Conservation (phyloP, 2,329 filamentous ascomycete species). For the Ceratocystis alfenasii region DNA sequence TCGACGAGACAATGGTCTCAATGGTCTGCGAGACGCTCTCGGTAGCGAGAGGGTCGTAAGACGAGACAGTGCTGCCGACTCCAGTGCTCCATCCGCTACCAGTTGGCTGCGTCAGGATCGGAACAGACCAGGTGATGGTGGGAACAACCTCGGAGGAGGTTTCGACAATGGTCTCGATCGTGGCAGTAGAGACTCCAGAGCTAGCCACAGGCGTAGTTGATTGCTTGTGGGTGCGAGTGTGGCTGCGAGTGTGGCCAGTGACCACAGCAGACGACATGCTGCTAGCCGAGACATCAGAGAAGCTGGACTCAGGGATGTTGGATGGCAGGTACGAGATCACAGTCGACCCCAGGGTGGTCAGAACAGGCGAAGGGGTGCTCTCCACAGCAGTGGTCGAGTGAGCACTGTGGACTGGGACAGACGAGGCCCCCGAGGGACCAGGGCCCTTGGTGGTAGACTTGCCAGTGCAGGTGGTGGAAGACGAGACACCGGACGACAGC, state of each 20-base stretch:
- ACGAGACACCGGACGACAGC: not conserved
- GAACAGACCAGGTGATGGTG: constrained; percentile 4
- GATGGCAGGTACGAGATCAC: constrained; percentile 13
- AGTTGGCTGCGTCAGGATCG: not conserved
- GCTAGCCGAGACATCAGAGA: constrained; percentile 3
- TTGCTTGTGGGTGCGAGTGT: constrained; percentile 4
- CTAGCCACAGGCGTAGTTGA: constrained; percentile 13
- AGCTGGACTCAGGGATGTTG: not conserved
- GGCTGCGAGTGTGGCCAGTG: not conserved
- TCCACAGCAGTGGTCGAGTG: not conserved
- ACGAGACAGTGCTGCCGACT: constrained; percentile 3
- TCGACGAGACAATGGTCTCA: not conserved
- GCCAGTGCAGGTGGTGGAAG: constrained; percentile 16
- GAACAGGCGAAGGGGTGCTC: constrained; percentile 17
- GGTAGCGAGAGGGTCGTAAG: not conserved
- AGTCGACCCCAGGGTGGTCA: constrained; percentile 17
- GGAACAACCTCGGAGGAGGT: not conserved
- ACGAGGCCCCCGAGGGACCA: not conserved
- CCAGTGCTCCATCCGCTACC: not conserved
- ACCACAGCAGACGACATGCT: not conserved
- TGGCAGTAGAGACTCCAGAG: not conserved
- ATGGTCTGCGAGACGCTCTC: not conserved
- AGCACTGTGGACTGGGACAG: not conserved
- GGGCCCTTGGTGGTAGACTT: constrained; percentile 1
- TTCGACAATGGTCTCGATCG: not conserved